Evolutionary conservation across 2,329 filamentous ascomycete species (phyloP).

Genomic region (Nigrospora osmanthi): DNA sequence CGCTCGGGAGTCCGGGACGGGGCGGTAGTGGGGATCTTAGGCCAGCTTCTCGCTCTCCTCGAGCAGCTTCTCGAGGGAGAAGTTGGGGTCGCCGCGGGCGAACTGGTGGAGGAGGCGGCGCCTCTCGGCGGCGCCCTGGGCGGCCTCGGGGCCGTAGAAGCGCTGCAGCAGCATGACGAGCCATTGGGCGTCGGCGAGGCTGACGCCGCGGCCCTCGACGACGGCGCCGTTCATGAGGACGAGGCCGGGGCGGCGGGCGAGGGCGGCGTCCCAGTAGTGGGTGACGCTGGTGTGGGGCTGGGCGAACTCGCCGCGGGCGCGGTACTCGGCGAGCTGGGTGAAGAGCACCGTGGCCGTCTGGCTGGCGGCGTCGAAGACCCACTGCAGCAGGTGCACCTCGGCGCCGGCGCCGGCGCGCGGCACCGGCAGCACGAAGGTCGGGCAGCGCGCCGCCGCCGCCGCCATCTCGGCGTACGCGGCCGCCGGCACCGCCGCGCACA

Average conservation of each 20-base stretch:
- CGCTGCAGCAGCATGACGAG: conserved; percentile 87
- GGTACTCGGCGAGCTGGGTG: conserved; percentile 89
- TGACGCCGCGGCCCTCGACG: conserved; percentile 67
- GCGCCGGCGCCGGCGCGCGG: conserved; percentile 62
- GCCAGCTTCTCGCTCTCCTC: conserved; percentile 81
- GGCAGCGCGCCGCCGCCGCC: conserved; percentile 62
- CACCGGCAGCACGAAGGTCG: conserved; percentile 86
- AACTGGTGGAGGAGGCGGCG: conserved; percentile 75
- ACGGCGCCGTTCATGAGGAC: conserved; percentile 84
- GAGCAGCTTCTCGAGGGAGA: conserved; percentile 76
- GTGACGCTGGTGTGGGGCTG: conserved; percentile 91
- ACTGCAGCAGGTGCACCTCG: conserved; percentile 95
- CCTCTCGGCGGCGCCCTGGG: conserved; percentile 54
- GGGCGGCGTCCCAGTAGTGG: conserved; percentile 65
- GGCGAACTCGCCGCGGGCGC: conserved; percentile 80
- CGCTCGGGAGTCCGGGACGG: no score
- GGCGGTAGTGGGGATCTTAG: no score
- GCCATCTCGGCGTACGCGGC: conserved; percentile 69
- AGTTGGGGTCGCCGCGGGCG: conserved; percentile 65
- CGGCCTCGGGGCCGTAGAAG: conserved; percentile 63
- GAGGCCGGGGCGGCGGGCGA: conserved; percentile 64
- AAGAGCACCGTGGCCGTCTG: conserved; percentile 75
- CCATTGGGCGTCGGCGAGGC: conserved; percentile 77
- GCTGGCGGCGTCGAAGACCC: conserved; percentile 70
- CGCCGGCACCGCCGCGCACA: conserved; percentile 77